Evolutionary conservation across 1,139 yeast genomes (phyloP), one percentile per base, ranked within the genome.

Genomic region (Diutina neorugosa): DNA sequence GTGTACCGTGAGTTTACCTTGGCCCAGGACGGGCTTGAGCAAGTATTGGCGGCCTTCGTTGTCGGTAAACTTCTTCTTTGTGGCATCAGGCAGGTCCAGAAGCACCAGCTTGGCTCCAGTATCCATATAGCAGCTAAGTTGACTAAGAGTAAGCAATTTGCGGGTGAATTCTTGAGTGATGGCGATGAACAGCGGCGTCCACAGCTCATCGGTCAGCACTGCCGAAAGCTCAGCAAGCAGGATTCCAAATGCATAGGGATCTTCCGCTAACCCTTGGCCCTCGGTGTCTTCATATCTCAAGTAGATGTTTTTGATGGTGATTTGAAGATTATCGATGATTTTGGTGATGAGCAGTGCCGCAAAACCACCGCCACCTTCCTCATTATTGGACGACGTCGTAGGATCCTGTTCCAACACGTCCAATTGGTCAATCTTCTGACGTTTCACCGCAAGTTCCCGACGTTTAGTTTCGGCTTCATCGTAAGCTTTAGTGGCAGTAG

Each of bases 261-360:
- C 65, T 57, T 81, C 84, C 0, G 89, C 80, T 60, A 84, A 80
- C 7, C 79, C 74, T 11, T 80, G 75, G 52, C 74, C 78, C 11
- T 16, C 31, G 18, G 37, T 21, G 67, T 94, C 98, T 64, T 94
- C 98, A 63, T 91, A 93, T 55, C 98, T 77, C 18, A 94, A 68
- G 66, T 94, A 98, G 56, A 94, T 93, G 62, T 89, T 89, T 62
- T 84, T 86, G 57, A 94, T 88, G 0, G 96, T 88, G n/a, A 94
- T 79, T 65, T 94, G 99, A 54, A 94, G 70, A 62, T 94, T 94
- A 66, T 94, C 98, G 44, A 93, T 85, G 58, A 93, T 84, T 65
- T 93, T 93, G 1, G 96, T 87, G 4, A 90, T 77, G 57, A 94
- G 73, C 48, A 93, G 84, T 60, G 91, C 96, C 3, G 96, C 84